Evolutionary conservation across 1,139 yeast species (phyloP).

Genomic region (Yamadazyma spencermartinsiae): DNA sequence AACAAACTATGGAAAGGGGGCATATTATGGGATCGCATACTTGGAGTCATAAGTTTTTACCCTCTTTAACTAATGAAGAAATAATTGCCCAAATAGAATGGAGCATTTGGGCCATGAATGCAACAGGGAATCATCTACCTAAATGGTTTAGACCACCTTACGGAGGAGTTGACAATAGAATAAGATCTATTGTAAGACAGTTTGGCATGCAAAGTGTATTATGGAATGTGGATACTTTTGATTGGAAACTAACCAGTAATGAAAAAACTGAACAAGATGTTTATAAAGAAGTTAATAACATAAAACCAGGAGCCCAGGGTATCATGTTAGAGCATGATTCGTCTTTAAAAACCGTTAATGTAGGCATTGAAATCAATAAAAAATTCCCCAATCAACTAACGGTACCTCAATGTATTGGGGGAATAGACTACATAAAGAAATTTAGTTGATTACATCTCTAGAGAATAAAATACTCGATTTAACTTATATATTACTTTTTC

Average conservation of each 20-base stretch:
- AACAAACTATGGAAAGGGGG: slow-evolving; percentile 55
- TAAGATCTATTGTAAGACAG: slow-evolving; percentile 74
- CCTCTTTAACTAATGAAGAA: slow-evolving; percentile 72
- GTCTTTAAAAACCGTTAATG: slow-evolving; percentile 61
- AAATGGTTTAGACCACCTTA: slow-evolving; percentile 96
- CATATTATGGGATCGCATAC: slow-evolving; percentile 89
- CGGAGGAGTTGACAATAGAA: slow-evolving; percentile 89
- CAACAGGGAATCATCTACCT: slow-evolving; percentile 86
- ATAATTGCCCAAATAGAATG: slow-evolving; percentile 88
- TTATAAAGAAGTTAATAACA: slow-evolving; percentile 51
- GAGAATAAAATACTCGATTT: neutral
- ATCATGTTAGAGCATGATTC: slow-evolving; percentile 86
- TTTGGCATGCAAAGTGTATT: slow-evolving; percentile 86
- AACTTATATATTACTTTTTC: slow-evolving; percentile 1
- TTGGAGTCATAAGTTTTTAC: slow-evolving; percentile 88
- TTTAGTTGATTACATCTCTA: slow-evolving; percentile 19
- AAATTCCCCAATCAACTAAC: slow-evolving; percentile 58
- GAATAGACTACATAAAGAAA: slow-evolving; percentile 45
- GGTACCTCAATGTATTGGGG: slow-evolving; percentile 82
- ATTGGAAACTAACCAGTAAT: slow-evolving; percentile 68
- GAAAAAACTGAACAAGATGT: slow-evolving; percentile 52
- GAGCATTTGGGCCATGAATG: slow-evolving; percentile 98
- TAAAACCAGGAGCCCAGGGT: slow-evolving; percentile 54
- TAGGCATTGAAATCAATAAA: slow-evolving; percentile 58
- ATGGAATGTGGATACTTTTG: slow-evolving; percentile 92